Conservation (phyloP, 2,329 filamentous ascomycete species). For the Monilinia laxa region DNA sequence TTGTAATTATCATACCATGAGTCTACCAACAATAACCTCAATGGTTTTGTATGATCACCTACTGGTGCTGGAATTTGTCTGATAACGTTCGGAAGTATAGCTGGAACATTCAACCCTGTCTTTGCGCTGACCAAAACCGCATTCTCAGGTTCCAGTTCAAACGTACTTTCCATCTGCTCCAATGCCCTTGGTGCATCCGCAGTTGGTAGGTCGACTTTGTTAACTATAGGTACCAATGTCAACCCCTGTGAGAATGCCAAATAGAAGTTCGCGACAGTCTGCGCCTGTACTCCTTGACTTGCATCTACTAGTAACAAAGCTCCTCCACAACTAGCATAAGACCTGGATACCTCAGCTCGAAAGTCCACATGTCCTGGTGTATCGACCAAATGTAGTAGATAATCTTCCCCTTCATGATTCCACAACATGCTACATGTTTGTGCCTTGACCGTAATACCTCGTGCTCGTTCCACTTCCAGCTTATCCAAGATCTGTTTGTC, state of each 20-base stretch:
- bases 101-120: conserved; percentile 82
- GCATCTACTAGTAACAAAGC: conserved; percentile 92
- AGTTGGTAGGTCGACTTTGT: conserved; percentile 92
- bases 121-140: conserved; percentile 86
- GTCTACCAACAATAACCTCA: conserved; percentile 87
- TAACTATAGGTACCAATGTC: conserved; percentile 84
- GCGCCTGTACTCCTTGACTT: conserved; percentile 93
- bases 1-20: conserved; percentile 98
- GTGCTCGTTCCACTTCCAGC: conserved; percentile 91
- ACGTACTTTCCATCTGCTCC: conserved; percentile 79
- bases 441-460: conserved; percentile 97
- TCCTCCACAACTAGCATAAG: conserved; percentile 93
- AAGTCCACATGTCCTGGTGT: conserved; percentile 98
- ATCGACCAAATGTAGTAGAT: conserved; percentile 91
- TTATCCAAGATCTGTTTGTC: conserved; percentile 98
- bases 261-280: conserved; percentile 98
- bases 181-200: conserved; percentile 85
- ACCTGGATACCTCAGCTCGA: conserved; percentile 89
- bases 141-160: conserved; percentile 79
- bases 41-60: conserved; percentile 69
- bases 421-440: conserved; percentile 99
- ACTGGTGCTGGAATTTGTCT: conserved; percentile 78
- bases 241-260: conserved; percentile 91
- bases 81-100: conserved; percentile 81
- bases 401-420: conserved; percentile 80